A percentile compares a stretch with the other conserved stretches of the same genome.
Conservation (phyloP, 768 basidiomycete genomes). For the Lentinula sp. region DNA sequence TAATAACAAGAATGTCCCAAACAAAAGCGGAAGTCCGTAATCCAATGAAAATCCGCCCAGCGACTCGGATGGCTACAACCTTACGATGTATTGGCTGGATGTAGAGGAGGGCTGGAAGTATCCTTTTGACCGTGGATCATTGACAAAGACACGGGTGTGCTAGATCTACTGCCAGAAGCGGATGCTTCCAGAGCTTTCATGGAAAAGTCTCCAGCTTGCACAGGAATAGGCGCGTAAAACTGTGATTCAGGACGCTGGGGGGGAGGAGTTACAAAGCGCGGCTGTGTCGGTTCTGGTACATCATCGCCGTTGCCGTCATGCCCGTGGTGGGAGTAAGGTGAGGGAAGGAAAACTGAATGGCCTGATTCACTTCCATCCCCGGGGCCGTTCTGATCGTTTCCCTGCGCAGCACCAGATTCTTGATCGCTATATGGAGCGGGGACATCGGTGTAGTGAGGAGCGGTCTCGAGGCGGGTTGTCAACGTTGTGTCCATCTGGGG, state of each 20-base stretch:
- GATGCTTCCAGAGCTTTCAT: not conserved
- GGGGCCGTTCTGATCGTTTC: not conserved
- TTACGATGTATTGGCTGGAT: not conserved
- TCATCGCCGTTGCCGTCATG: not conserved
- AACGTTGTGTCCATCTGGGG: not conserved
- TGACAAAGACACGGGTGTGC: not conserved
- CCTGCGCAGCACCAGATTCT: not conserved
- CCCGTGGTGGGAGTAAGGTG: conserved; percentile 1
- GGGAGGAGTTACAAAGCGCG: not conserved
- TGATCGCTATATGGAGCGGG: not conserved
- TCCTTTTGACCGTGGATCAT: not conserved
- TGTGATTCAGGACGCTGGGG: not conserved
- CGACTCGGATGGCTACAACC: not conserved
- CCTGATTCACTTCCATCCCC: not conserved
- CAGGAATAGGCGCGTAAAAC: not conserved
- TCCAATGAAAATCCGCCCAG: not conserved
- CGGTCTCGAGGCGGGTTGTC: not conserved
- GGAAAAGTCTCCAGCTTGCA: not conserved
- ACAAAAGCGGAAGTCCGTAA: not conserved
- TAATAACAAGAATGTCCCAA: not conserved
- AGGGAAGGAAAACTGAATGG: conserved; percentile 1
- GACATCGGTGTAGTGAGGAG: not conserved
- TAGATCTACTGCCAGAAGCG: not conserved
- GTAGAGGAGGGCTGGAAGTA: not conserved
- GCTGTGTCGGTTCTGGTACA: not conserved